phyloP scores from a whole-genome alignment of 306 rosid species.

The Lithocarpus polystachyus region DNA sequence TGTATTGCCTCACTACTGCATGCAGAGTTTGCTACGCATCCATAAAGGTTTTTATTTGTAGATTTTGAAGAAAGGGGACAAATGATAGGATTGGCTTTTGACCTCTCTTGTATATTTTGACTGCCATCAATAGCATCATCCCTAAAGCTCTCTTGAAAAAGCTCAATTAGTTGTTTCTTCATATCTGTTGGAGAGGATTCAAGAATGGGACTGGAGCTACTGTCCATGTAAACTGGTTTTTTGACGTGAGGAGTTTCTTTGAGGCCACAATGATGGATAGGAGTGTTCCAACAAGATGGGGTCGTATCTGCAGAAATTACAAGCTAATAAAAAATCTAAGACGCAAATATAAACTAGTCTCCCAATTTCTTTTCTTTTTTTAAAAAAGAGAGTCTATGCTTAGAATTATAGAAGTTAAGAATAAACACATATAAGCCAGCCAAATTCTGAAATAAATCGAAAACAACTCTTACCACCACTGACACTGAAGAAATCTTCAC shows the following conservation, averaged over 20 bases:
- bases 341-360: not conserved
- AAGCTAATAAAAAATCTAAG: not conserved
- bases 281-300: slow-evolving; percentile 26
- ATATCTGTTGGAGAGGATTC: slow-evolving; percentile 11
- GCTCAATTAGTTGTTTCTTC: slow-evolving; percentile 42
- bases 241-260: not conserved
- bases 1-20: not conserved
- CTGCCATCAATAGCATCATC: slow-evolving; percentile 1
- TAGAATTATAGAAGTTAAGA: too few species aligned
- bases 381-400: not conserved
- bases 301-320: slow-evolving; percentile 29
- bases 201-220: not conserved
- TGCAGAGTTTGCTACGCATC: not conserved
- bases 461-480: slow-evolving; percentile 34
- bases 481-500: slow-evolving; percentile 50
- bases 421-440: too few species aligned
- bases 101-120: not conserved
- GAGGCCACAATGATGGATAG: slow-evolving; percentile 9
- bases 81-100: slow-evolving; percentile 8
- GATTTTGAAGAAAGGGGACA: slow-evolving; percentile 3
- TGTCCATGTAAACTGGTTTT: not conserved
- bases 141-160: slow-evolving; percentile 37
- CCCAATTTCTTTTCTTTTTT: too few species aligned
- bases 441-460: not conserved
- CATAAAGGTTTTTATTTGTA: not conserved